phyloP scores from a whole-genome alignment of 1,284 basidiomycete genomes.

The Ceratobasidium sp. region DNA sequence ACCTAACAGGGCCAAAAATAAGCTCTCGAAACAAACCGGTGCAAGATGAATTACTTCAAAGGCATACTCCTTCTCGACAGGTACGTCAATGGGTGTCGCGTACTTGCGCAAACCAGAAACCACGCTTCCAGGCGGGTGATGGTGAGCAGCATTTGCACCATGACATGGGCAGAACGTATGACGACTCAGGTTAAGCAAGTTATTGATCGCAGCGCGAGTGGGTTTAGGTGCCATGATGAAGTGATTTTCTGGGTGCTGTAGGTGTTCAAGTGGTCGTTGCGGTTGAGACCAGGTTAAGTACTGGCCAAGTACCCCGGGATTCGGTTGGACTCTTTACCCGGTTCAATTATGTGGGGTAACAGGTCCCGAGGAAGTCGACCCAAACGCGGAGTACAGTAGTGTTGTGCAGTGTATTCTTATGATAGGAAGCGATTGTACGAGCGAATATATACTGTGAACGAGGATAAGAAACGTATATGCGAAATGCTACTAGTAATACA shows the following conservation, averaged over 20 bases:
- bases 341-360: constrained; percentile 13
- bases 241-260: neutral
- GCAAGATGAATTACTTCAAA: constrained; percentile 75
- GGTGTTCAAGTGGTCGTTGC: constrained; percentile 11
- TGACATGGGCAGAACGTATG: constrained; percentile 81
- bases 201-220: constrained; percentile 68
- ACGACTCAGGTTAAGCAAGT: constrained; percentile 76
- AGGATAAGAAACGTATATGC: neutral
- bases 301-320: constrained; percentile 29
- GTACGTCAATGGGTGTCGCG: constrained; percentile 83
- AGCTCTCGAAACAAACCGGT: constrained; percentile 28
- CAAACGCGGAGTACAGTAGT: neutral
- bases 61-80: constrained; percentile 88
- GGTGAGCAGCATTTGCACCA: constrained; percentile 54
- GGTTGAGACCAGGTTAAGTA: constrained; percentile 2
- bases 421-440: neutral
- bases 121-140: constrained; percentile 59
- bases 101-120: constrained; percentile 69
- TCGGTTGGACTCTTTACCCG: constrained; percentile 28
- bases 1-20: constrained; percentile 62
- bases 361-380: neutral
- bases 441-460: neutral
- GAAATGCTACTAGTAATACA: constrained; percentile 30
- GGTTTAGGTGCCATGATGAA: constrained; percentile 61
- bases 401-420: neutral